Base-by-base conservation (phyloP, 129 eudicot species). In the Silybum marianum region DNA sequence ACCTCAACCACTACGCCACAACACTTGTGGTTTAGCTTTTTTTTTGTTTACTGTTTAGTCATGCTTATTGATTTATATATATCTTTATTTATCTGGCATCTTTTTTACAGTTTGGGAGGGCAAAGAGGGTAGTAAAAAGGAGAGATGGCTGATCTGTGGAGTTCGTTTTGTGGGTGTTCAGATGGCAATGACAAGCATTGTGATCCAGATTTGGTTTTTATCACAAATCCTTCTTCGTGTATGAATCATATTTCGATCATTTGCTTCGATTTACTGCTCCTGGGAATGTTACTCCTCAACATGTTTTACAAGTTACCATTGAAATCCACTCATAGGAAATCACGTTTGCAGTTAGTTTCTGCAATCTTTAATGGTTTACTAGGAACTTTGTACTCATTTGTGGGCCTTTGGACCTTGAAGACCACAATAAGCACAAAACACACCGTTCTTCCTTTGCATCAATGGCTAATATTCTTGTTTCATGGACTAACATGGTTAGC, bases 401-500 rank as follows among this genome's bases (percentile, higher is more conserved):
- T 90, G 68, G 99, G 93, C 28, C 48, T 85, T 70, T 85, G 82
- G 88, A 78, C 75, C 40, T 32, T 85, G 73, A 46, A 80, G 66
- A 72, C 73, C 71, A 76, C 78, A 13, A 60, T 84, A 83, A 82
- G 86, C 75, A 82, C 84, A 69, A 73, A 25, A 21, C 79, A 83
- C 65, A 74, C 85, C 28, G 3, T 81, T 74, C 72, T 88, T 23
- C 96, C 99, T 77, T 28, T 89, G 3, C 92, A 96, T 84, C 88
- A 86, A 85, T 96, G 98, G 98, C 12, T 87, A 39, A 32, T 90
- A 24, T 71, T 79, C 81, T 23, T 89, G 54, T 58, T 89, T 81
- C 99, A 93, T 82, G 99, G 98, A 63, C 46, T 84, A 34, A 81
- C 96, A 72, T 93, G 98, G 98, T 80, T 88, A 80, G 66, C 84